These are phyloP conservation scores for Lipomyces kockii DNA, from an alignment of 805 yeast genomes.

Conservation along the genomic window DNA sequence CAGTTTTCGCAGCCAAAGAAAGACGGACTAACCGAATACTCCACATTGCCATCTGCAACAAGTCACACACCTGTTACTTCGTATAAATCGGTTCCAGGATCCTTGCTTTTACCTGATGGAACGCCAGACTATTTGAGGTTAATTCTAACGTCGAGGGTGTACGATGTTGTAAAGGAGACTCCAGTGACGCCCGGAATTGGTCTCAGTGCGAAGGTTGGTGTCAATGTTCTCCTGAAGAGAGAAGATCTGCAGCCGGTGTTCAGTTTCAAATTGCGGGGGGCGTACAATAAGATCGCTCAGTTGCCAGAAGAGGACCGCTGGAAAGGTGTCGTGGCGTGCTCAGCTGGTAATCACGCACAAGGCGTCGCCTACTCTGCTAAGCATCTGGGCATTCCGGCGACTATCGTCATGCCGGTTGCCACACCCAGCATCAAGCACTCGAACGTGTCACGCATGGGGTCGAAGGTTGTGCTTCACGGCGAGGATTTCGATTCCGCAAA, in stretches of 20 bases:
- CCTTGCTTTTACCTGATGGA: conserved; percentile 48
- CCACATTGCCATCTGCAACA: conserved; percentile 10
- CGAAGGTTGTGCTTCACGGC: conserved; percentile 91
- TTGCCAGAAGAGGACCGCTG: conserved; percentile 61
- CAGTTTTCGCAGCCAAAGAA: conserved; percentile 20
- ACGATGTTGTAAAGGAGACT: conserved; percentile 91
- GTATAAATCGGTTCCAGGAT: conserved; percentile 27
- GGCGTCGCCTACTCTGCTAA: conserved; percentile 96
- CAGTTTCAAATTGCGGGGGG: conserved; percentile 95
- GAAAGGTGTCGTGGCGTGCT: conserved; percentile 93
- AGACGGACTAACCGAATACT: conserved; percentile 21
- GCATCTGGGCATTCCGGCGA: conserved; percentile 84
- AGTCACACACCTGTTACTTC: conserved; percentile 7
- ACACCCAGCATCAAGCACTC: conserved; percentile 94
- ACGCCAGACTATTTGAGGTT: conserved; percentile 92
- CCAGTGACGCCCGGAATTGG: conserved; percentile 79
- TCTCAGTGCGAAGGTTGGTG: conserved; percentile 72
- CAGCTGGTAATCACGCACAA: conserved; percentile 99
- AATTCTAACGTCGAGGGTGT: conserved; percentile 88
- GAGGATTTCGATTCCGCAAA: conserved; percentile 96
- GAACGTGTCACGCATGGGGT: conserved; percentile 89
- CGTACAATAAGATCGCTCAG: conserved; percentile 95
- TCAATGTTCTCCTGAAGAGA: conserved; percentile 79
- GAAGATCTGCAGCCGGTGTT: conserved; percentile 95
- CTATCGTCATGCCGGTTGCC: conserved; percentile 97